Evolutionary conservation across 768 basidiomycete genomes (phyloP), one percentile per base, ranked within the genome.

Genomic region (Mrakia hoshinonis): DNA sequence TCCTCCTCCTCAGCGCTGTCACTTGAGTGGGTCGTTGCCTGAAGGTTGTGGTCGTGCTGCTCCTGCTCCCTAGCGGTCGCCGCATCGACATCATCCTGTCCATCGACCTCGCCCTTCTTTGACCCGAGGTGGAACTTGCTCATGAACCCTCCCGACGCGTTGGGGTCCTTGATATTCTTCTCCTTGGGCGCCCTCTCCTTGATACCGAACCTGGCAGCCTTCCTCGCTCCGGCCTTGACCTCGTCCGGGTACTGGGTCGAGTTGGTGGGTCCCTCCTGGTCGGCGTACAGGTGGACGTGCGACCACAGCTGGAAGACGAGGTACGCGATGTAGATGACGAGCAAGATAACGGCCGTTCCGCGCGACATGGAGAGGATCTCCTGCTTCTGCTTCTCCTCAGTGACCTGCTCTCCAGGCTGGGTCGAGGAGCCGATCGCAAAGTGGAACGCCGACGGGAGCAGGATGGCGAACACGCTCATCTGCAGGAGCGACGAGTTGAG

Each of bases 291-390:
- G 26, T 73, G 43, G 20, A 67, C 72, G 67, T 73, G 72, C 3
- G 72, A 63, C 13, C 24, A 73, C 24, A 73, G 58, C 26, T 73
- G 72, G 61, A 73, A 73, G 24, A 65, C 63, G 38, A 73, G 52
- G 65, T 72, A 72, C 39, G 52, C 63, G 51, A 55, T 12, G 49
- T 67, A 54, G 47, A 62, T 62, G 43, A 70, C 34, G 11, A 72
- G 60, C 15, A 72, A 58, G 26, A 72, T 61, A 36, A 72, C 24
- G 22, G 66, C 70, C 5, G 58, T 64, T 22, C 70, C 70, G 22
- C 72, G 66, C 22, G 60, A 68, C 51, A 63, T 73, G 22, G 34
- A 12, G 26, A 67, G 65, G n/a, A 73, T 51, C 34, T 69, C 48
- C 47, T 47, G 48, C 10, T 61, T 18, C 13, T 61, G 34, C 36